Evolutionary conservation across 768 basidiomycete genomes (phyloP).

Genomic region (Boletus pseudo-olivaceus): DNA sequence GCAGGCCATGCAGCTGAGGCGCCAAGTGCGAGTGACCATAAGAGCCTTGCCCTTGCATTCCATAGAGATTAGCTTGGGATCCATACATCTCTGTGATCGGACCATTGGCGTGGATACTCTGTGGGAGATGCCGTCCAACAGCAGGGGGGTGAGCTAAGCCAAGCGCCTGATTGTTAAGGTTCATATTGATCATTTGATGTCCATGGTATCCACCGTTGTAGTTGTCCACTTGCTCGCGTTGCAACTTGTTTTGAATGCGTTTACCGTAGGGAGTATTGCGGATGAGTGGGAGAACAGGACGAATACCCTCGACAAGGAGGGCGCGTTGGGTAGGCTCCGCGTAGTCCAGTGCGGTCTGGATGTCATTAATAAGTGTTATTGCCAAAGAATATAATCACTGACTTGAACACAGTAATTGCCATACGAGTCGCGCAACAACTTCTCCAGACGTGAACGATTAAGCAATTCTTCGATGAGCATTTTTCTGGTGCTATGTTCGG

Average conservation of each 20-base stretch:
- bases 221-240: slow-evolving; percentile 84
- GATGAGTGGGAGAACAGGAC: slow-evolving; percentile 96
- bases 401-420: slow-evolving; percentile 95
- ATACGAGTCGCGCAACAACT: slow-evolving; percentile 92
- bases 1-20: slow-evolving; percentile 55
- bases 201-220: slow-evolving; percentile 55
- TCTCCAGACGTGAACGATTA: slow-evolving; percentile 92
- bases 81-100: slow-evolving; percentile 65
- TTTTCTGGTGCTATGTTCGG: slow-evolving; percentile 92
- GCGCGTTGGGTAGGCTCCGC: slow-evolving; percentile 92
- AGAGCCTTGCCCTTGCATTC: slow-evolving; percentile 51
- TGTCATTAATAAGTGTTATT: slow-evolving; percentile 15
- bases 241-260: slow-evolving; percentile 97
- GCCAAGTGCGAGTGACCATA: slow-evolving; percentile 57
- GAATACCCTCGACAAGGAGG: slow-evolving; percentile 93
- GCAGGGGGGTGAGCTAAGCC: slow-evolving; percentile 38
- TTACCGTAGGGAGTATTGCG: slow-evolving; percentile 99
- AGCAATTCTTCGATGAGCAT: slow-evolving; percentile 92
- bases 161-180: slow-evolving; percentile 54
- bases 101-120: slow-evolving; percentile 48
- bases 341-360: slow-evolving; percentile 93
- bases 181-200: slow-evolving; percentile 59
- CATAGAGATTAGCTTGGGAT: slow-evolving; percentile 58
- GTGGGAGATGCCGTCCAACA: slow-evolving; percentile 55
- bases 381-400: slow-evolving; percentile 16